These are phyloP conservation scores for Xylariaceae sp. DNA, from an alignment of 2,329 filamentous ascomycete species.

Conservation along the genomic window DNA sequence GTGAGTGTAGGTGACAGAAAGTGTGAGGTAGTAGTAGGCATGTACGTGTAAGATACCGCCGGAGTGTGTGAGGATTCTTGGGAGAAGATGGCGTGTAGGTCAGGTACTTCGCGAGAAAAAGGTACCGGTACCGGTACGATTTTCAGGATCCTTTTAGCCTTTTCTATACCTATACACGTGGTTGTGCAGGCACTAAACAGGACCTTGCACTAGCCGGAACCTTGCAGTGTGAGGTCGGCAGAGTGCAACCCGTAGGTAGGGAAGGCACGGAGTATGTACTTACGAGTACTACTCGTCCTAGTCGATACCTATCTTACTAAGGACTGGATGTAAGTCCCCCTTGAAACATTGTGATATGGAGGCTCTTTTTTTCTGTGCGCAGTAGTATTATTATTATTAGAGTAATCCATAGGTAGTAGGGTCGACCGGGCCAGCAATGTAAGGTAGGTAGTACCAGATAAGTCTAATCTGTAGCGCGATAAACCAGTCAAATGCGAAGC, in stretches of 20 bases:
- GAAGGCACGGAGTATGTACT: too few species aligned
- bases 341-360: background rate
- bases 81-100: background rate
- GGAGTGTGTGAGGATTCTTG: too few species aligned
- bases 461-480: background rate
- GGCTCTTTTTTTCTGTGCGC: background rate
- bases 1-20: too few species aligned
- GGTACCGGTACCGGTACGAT: background rate
- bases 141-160: slow-evolving; percentile 5
- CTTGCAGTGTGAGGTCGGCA: background rate
- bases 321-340: too few species aligned
- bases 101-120: background rate
- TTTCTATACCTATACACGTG: slow-evolving; percentile 12
- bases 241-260: background rate
- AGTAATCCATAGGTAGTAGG: background rate
- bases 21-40: background rate
- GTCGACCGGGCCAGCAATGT: background rate
- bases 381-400: background rate
- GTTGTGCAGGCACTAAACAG: slow-evolving; percentile 8
- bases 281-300: too few species aligned
- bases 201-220: background rate
- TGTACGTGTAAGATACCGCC: background rate
- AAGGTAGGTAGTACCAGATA: background rate
- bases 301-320: background rate
- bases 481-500: background rate